Base-by-base conservation (phyloP, 306 rosid genomes). In the Arachis stenosperma region DNA sequence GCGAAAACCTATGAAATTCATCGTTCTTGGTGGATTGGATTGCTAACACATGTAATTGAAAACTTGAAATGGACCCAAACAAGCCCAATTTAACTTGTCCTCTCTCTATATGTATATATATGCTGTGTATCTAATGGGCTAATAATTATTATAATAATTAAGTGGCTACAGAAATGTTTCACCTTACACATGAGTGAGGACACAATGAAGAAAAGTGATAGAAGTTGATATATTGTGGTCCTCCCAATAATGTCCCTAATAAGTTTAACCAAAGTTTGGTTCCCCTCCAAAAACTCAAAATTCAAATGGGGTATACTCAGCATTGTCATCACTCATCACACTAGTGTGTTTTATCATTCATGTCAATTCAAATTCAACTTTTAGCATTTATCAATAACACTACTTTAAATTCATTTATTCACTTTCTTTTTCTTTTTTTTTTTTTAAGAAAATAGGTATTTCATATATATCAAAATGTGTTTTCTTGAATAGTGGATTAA, bases 191-290 rank as follows among this genome's bases (percentile, higher is more conserved):
- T 33, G 36, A 53, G 70, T 51, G 56, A 1, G 57, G 61, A 59
- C 81, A 65, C 8, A 1, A 36, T 14, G 75, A 52, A 76, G 29
- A 66, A 81, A 52, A 59, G 70, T 68, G 61, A 78, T 63, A 59
- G 86, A 78, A 58, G 61, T 82, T 82, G 80, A 74, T 82, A 41
- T 11, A 3, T 7, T 69, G 83, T 78, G 86, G 86, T 78, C 86
- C 86, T 78, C 29, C 52, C 75, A 82, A 70, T 82, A 64, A 82
- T 74, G 70, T 36, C 29, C 58, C 71, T 75, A 33, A 70, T 58
- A 75, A 71, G 53, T 81, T 56, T 42, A 58, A 47, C 60, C 30
- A 41, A 51, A 69, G 64, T 75, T 81, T 7, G 50, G 58, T 65
- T 53, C 59, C 47, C 48, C 37, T 11, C 58, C 12, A 10, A 48